phyloP scores from a whole-genome alignment of 345 rosid species.

The Conringia planisiliqua region DNA sequence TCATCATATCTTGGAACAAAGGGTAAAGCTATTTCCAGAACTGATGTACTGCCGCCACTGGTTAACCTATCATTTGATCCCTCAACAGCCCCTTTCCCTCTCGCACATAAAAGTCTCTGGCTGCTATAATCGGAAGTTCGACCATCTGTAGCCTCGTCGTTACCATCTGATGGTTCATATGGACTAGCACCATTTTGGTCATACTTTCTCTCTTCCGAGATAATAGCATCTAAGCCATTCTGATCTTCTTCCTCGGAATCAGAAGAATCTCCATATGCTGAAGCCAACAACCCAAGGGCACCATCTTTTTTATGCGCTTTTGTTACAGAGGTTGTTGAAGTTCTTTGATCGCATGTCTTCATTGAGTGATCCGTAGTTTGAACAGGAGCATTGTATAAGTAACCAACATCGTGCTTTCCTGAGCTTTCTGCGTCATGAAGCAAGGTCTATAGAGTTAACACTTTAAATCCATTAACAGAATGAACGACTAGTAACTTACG shows the following conservation, averaged over 20 bases:
- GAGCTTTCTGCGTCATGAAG: slow-evolving; percentile 42
- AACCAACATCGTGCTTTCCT: slow-evolving; percentile 33
- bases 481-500: slow-evolving; percentile 41
- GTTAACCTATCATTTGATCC: not conserved
- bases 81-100: slow-evolving; percentile 19
- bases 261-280: slow-evolving; percentile 78
- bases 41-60: slow-evolving; percentile 19
- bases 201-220: slow-evolving; percentile 27
- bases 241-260: slow-evolving; percentile 76
- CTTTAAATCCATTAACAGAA: not conserved
- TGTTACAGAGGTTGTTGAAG: slow-evolving; percentile 32
- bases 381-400: not conserved
- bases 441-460: not conserved
- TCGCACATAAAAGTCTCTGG: slow-evolving; percentile 30
- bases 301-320: slow-evolving; percentile 37
- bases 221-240: slow-evolving; percentile 36
- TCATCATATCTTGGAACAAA: slow-evolving; percentile 54
- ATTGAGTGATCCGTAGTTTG: slow-evolving; percentile 4
- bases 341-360: slow-evolving; percentile 36
- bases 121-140: slow-evolving; percentile 34
- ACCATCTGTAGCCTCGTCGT: slow-evolving; percentile 36
- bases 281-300: slow-evolving; percentile 81
- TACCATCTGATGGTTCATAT: slow-evolving; percentile 34
- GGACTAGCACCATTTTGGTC: slow-evolving; percentile 19
- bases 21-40: slow-evolving; percentile 31